Evolutionary conservation across 2,329 filamentous ascomycete genomes (phyloP).

Genomic region (Phyllosticta citriasiana): DNA sequence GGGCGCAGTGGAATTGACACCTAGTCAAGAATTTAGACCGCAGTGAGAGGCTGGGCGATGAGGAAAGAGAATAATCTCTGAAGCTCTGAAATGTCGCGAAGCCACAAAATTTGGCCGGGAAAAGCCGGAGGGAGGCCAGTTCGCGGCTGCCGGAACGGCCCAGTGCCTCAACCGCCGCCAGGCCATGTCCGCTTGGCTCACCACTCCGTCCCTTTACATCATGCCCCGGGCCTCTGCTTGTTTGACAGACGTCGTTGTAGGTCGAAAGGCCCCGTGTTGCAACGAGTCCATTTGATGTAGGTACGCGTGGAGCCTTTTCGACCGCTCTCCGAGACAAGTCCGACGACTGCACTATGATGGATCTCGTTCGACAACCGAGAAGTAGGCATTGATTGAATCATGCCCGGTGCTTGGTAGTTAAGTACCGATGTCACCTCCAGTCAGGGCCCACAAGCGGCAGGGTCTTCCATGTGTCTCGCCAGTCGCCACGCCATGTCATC

Average conservation of each 20-base stretch:
- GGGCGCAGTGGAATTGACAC: constrained; percentile 15
- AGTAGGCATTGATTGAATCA: not conserved
- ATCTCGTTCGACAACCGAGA: no score
- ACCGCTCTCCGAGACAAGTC: no score
- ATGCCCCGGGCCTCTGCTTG: no score
- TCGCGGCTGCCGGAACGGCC: not conserved
- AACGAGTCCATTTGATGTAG: no score
- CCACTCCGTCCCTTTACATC: not conserved
- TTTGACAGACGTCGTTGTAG: no score
- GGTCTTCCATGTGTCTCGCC: not conserved
- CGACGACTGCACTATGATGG: no score
- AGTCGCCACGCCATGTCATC: not conserved
- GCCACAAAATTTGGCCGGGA: constrained; percentile 7
- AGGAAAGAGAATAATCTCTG: constrained; percentile 1
- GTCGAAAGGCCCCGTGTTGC: no score
- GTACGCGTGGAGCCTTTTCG: no score
- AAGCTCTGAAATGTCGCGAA: not conserved
- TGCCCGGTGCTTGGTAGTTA: not conserved
- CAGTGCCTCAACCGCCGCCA: not conserved
- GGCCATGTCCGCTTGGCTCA: not conserved
- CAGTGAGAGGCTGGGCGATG: not conserved
- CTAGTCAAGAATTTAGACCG: not conserved
- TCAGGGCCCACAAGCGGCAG: not conserved
- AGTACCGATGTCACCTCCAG: not conserved
- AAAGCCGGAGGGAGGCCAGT: not conserved